Base-by-base conservation (phyloP, 1,284 basidiomycete species). In the Cutaneotrichosporon cavernicola region DNA sequence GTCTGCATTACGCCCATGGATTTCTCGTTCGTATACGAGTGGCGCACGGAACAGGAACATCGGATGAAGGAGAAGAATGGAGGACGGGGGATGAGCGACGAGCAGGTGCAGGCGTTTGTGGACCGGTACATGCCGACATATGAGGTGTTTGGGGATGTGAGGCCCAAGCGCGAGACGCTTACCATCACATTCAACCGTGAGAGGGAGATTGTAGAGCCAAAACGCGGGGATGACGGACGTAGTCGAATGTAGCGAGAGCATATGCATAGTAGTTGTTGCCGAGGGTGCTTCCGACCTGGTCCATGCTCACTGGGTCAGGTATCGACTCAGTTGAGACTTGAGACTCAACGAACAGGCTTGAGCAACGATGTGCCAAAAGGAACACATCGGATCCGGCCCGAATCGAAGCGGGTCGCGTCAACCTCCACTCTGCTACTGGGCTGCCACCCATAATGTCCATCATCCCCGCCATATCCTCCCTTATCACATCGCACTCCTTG, bases 11-110 rank as follows among this genome's bases (percentile, higher is more conserved):
- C 70, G 38, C 76, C 76, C 13, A 34, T 43, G 10, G 51, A 52
- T 40, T 61, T 56, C 11, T 62, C 58, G 4, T 69, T 74, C 56
- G 74, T 81, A 34, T 77, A 80, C 66, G 53, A 51, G 2, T 95
- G 92, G 93, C 84, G 92, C n/a, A 78, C 90, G 36, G 84, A 96
- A 76, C 92, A 95, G 78, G 94, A 97, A 73, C 90, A 89, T 64
- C 74, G 85, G 61, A 95, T 96, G 91, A 96, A 92, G 77, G 82
- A 85, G 1, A 76, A 75, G 55, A 93, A 93, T 68, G 91, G 91
- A 51, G 92, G 92, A 2, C 82, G 82, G 55, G 93, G 93, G 4
- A 96, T 97, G 93, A 84, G 87, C 0, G 92, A 95, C 72, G 86
- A 85, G 68, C 85, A 85, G 72, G 91, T 97, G 38, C 86, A 86